phyloP scores from a whole-genome alignment of 2,329 filamentous ascomycete species.

The Aotearoamyces nothofagi region DNA sequence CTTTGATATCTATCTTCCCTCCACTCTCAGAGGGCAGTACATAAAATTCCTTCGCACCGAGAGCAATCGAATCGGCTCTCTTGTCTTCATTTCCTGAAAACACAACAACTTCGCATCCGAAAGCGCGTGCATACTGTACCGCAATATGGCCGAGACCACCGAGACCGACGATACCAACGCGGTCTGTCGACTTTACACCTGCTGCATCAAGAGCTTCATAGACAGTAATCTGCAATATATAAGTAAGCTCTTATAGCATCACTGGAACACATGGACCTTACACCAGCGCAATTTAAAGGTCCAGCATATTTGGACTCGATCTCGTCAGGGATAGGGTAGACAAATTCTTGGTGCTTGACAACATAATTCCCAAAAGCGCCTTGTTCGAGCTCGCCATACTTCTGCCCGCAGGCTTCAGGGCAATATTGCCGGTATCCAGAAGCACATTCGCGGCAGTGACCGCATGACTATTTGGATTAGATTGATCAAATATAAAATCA shows the following conservation, averaged over 20 bases:
- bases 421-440: constrained; percentile 5
- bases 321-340: constrained; percentile 22
- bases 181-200: constrained; percentile 15
- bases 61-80: not conserved
- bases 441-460: constrained; percentile 4
- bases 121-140: constrained; percentile 51
- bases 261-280: not conserved
- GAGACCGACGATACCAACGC: constrained; percentile 45
- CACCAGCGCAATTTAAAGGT: constrained; percentile 24
- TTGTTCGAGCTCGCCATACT: constrained; percentile 24
- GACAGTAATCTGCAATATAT: constrained; percentile 15
- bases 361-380: constrained; percentile 25
- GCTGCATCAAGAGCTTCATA: constrained; percentile 15
- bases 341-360: constrained; percentile 23
- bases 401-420: constrained; percentile 7
- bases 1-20: not conserved
- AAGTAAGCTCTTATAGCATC: not conserved
- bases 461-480: constrained; percentile 20
- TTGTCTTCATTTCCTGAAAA: constrained; percentile 36
- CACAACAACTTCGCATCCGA: constrained; percentile 58
- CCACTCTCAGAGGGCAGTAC: not conserved
- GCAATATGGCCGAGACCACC: constrained; percentile 38
- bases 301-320: constrained; percentile 22
- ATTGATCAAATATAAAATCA: not conserved
- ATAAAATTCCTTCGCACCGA: not conserved